Conservation (phyloP, 2,329 filamentous ascomycete genomes). For the Septoria petroselini region DNA sequence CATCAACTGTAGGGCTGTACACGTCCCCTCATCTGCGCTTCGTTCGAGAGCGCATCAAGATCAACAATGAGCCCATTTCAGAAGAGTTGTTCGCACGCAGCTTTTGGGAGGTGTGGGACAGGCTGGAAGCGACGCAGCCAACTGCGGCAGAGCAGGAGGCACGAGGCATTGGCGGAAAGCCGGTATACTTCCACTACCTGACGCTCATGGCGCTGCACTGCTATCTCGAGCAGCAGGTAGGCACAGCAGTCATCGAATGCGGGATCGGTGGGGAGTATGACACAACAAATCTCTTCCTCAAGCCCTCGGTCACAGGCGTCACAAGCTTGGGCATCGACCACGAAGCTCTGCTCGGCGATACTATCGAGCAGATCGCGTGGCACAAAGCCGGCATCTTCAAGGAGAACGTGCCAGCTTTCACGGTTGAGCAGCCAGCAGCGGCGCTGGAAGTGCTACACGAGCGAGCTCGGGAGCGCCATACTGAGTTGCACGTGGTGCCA, state of each 20-base stretch:
- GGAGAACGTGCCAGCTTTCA: constrained; percentile 59
- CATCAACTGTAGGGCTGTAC: constrained; percentile 64
- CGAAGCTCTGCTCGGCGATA: constrained; percentile 72
- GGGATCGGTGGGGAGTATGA: constrained; percentile 94
- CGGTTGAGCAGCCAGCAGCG: constrained; percentile 54
- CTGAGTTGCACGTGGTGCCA: constrained; percentile 49
- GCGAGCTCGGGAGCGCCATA: constrained; percentile 52
- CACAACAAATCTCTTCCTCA: constrained; percentile 77
- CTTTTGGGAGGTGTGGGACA: constrained; percentile 83
- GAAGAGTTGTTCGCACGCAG: constrained; percentile 68
- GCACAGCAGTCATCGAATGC: constrained; percentile 81
- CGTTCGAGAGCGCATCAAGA: constrained; percentile 78
- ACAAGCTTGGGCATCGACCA: constrained; percentile 85
- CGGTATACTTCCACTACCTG: constrained; percentile 88
- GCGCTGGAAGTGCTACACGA: constrained; percentile 57
- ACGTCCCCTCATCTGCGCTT: constrained; percentile 83
- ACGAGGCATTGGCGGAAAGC: constrained; percentile 61
- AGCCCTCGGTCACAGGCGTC: constrained; percentile 69
- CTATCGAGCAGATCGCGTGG: constrained; percentile 81
- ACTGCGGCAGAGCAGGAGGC: constrained; percentile 51
- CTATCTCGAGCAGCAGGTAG: constrained; percentile 72
- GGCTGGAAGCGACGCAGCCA: constrained; percentile 54
- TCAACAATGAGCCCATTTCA: constrained; percentile 68
- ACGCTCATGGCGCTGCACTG: constrained; percentile 84
- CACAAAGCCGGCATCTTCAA: constrained; percentile 91